Evolutionary conservation across 2,329 filamentous ascomycete genomes (phyloP), one percentile per base, ranked within the genome.

Genomic region (Xylaria sp.): DNA sequence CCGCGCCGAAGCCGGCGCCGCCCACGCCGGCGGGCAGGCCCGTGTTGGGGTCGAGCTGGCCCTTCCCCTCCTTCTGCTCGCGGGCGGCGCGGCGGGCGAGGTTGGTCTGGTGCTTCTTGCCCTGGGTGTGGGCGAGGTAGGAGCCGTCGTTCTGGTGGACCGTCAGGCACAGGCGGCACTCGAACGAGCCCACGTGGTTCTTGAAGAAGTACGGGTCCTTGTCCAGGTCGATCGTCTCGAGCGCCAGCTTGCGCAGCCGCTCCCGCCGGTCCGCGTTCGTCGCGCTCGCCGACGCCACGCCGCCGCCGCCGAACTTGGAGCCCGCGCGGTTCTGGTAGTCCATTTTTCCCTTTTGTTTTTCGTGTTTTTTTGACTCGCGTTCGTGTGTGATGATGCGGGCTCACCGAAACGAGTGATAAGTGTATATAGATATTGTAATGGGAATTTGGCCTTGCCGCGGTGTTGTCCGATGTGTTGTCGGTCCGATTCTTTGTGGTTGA

Each of bases 121-220:
- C 94, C 76, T 99, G 94, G 2, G 94, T 99, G 76, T 99, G 94
- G 1, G 94, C 94, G 63, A 99, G 91, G 76, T 99, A 99, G 44
- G 92, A 97, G 60, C 94, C 94, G 78, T 99, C 94, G 73, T 99
- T 99, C 70, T 99, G 94, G 81, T 99, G 94, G 4, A 97, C 93
- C 0, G 94, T 99, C 21, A 99, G 80, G 70, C 94, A 99, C 39
- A 99, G 88, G 24, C 94, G 90, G 74, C 94, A 99, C 76, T 99
- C 94, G 76, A 97, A 99, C 69, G 89, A 94, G 69, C 94, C 94
- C 67, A 97, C 91, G 75, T 99, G 93, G 80, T 99, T 99, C 75
- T 96, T 96, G 87, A 99, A 99, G 81, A 97, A 97, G 84, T 97
- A 99, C 0, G 94, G 94, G 77, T 99, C 94, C 78, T 97, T 97